These are phyloP conservation scores for Solanum hybrid DNA, from an alignment of 305 asterid species.

Conservation along the genomic window DNA sequence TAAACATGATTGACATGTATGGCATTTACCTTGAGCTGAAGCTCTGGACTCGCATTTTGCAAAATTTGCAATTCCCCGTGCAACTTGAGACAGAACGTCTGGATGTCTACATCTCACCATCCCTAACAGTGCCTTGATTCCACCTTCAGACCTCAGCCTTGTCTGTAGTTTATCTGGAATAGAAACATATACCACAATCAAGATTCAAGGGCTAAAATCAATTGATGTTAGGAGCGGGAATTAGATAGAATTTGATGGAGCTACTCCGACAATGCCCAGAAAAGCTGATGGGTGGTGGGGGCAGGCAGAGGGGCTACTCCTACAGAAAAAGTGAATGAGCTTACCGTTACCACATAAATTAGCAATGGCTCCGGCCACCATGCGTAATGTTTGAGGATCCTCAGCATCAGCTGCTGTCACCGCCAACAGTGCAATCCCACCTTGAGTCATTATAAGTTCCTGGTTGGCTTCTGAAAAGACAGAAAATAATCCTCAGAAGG, in stretches of 20 bases:
- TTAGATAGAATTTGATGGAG: background rate
- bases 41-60: constrained; percentile 97
- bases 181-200: constrained; percentile 10
- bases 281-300: background rate
- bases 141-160: constrained; percentile 92
- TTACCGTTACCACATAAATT: constrained; percentile 97
- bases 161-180: constrained; percentile 79
- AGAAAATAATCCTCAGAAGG: background rate
- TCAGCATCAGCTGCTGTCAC: constrained; percentile 87
- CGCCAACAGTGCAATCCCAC: constrained; percentile 78
- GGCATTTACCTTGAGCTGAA: constrained; percentile 55
- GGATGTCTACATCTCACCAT: constrained; percentile 97
- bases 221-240: background rate
- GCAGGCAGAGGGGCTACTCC: background rate
- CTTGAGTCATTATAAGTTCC: constrained; percentile 94
- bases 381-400: constrained; percentile 96
- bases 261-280: background rate
- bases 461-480: constrained; percentile 72
- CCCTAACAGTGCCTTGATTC: constrained; percentile 87
- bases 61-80: constrained; percentile 97
- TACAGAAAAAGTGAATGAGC: constrained; percentile 6
- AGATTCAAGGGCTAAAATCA: background rate
- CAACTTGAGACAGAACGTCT: constrained; percentile 94
- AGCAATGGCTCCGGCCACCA: constrained; percentile 99
- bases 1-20: background rate